Conservation (phyloP, 495 filamentous ascomycete species). For the Aspergillus carlsbadensis region DNA sequence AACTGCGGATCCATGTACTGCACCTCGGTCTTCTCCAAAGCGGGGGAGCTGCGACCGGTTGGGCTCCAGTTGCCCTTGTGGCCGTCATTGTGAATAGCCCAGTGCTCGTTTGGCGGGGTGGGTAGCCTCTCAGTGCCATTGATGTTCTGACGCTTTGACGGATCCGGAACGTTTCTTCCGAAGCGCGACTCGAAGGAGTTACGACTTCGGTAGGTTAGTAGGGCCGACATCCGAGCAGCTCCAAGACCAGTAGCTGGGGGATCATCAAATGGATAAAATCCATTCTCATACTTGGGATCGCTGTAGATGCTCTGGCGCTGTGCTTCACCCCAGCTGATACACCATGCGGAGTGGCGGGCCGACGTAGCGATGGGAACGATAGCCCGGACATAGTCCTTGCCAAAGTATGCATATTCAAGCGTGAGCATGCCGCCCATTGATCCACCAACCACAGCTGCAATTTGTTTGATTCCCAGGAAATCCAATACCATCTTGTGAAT, state of each 20-base stretch:
- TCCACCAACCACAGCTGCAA: conserved; percentile 91
- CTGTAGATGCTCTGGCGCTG: conserved; percentile 98
- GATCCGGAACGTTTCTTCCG: conserved; percentile 87
- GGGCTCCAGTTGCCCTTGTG: conserved; percentile 59
- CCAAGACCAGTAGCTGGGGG: conserved; percentile 84
- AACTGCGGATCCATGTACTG: conserved; percentile 74
- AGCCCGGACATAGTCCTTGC: conserved; percentile 85
- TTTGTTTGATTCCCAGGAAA: conserved; percentile 78
- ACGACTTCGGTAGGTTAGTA: conserved; percentile 92
- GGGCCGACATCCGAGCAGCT: conserved; percentile 93
- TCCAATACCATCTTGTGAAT: conserved; percentile 91
- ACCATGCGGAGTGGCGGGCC: conserved; percentile 95
- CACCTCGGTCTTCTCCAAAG: conserved; percentile 25
- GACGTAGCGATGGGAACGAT: conserved; percentile 96
- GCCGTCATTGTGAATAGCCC: conserved; percentile 94
- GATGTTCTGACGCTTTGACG: conserved; percentile 74
- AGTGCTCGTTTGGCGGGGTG: conserved; percentile 78
- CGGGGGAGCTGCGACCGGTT: conserved; percentile 36
- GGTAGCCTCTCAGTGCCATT: conserved; percentile 61
- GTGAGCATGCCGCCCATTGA: conserved; percentile 99
- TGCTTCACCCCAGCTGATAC: conserved; percentile 98
- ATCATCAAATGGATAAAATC: conserved; percentile 83
- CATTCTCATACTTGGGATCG: conserved; percentile 96
- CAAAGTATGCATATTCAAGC: conserved; percentile 94
- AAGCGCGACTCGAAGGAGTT: conserved; percentile 97